Conservation (phyloP, 495 filamentous ascomycete genomes). For the Pseudevernia furfuracea region DNA sequence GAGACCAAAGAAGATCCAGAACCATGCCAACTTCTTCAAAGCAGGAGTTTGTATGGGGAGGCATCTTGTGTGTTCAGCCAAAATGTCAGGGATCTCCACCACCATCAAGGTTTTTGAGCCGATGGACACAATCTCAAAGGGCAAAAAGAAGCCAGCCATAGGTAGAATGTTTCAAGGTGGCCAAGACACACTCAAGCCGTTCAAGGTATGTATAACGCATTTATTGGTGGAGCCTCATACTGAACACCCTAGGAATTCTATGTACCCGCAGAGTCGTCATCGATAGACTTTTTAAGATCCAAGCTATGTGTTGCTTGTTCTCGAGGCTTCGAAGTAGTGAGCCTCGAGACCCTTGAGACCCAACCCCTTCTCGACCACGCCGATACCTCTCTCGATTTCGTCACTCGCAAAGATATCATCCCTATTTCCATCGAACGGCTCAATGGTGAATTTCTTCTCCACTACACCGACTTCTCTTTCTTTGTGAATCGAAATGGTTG, state of each 20-base stretch:
- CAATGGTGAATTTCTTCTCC: slow-evolving; percentile 92
- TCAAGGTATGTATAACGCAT: slow-evolving; percentile 53
- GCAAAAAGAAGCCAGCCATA: slow-evolving; percentile 85
- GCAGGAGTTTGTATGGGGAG: slow-evolving; percentile 89
- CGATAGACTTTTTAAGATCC: slow-evolving; percentile 93
- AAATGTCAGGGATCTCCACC: slow-evolving; percentile 77
- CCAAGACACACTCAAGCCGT: slow-evolving; percentile 88
- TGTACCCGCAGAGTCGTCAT: slow-evolving; percentile 91
- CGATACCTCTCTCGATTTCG: slow-evolving; percentile 95
- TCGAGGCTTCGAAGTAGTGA: slow-evolving; percentile 93
- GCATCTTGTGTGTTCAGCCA: slow-evolving; percentile 91
- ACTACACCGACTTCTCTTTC: slow-evolving; percentile 97
- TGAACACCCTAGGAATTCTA: slow-evolving; percentile 67
- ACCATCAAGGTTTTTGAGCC: slow-evolving; percentile 98
- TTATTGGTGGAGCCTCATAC: too few relatives aligned
- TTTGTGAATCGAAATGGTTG: slow-evolving; percentile 98
- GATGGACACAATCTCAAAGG: slow-evolving; percentile 79
- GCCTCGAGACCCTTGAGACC: slow-evolving; percentile 91
- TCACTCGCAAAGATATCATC: slow-evolving; percentile 83
- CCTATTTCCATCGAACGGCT: slow-evolving; percentile 98
- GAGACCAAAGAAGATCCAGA: slow-evolving; percentile 92
- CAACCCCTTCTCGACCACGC: slow-evolving; percentile 96
- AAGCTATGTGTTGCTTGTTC: slow-evolving; percentile 95
- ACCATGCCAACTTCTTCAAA: slow-evolving; percentile 97
- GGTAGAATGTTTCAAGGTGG: slow-evolving; percentile 90